phyloP scores from a whole-genome alignment of 2,329 filamentous ascomycete genomes.

The Hymenoscyphus infarciens region DNA sequence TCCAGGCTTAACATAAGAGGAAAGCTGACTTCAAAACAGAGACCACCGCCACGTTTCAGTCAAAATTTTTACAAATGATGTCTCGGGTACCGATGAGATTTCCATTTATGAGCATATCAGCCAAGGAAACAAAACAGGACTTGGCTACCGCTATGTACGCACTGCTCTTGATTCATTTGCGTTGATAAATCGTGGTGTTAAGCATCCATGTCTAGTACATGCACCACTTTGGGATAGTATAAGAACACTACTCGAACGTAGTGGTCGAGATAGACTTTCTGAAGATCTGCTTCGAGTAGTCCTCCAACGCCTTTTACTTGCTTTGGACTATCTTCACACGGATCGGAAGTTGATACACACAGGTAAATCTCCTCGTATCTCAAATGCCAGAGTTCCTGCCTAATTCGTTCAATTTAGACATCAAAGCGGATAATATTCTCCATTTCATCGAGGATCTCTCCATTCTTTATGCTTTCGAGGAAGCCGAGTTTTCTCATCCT shows the following conservation, averaged over 20 bases:
- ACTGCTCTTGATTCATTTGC: conserved; percentile 38
- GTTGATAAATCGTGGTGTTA: conserved; percentile 34
- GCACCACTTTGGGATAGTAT: conserved; percentile 43
- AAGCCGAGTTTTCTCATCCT: conserved; percentile 39
- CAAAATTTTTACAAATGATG: conserved; percentile 20
- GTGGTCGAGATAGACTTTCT: conserved; percentile 38
- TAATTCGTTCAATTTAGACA: conserved; percentile 33
- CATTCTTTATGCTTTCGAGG: conserved; percentile 38
- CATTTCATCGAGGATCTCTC: conserved; percentile 37
- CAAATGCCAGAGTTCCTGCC: conserved; percentile 10
- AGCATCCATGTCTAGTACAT: conserved; percentile 39
- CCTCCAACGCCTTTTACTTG: conserved; percentile 41
- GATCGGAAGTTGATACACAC: conserved; percentile 46
- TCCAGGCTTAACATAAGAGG: too few relatives aligned
- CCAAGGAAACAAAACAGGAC: conserved; percentile 28
- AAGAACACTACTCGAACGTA: conserved; percentile 39
- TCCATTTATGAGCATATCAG: conserved; percentile 42
- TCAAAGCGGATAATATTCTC: conserved; percentile 48
- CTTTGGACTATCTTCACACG: conserved; percentile 43
- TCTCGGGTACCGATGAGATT: conserved; percentile 25
- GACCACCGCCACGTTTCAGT: conserved; percentile 16
- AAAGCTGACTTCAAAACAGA: conserved; percentile 17
- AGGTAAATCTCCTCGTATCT: conserved; percentile 33
- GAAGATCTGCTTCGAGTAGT: conserved; percentile 36
- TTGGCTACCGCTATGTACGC: conserved; percentile 35